These are phyloP conservation scores for Spathaspora girioi DNA, from an alignment of 805 yeast genomes.

Conservation along the genomic window DNA sequence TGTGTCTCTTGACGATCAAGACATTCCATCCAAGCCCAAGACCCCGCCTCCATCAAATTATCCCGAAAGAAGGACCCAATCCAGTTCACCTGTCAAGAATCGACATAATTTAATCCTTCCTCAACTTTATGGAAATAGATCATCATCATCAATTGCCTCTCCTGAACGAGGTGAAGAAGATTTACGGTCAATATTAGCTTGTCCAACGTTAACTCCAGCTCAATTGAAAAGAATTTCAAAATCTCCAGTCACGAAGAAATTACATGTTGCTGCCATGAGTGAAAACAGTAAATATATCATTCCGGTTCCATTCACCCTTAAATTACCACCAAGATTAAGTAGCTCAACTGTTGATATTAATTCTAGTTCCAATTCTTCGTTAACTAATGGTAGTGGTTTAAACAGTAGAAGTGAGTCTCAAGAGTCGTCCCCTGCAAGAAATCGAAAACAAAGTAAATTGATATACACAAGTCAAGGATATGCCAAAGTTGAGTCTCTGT, in stretches of 20 bases:
- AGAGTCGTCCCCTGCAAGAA: neutral
- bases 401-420: slow-evolving; percentile 8
- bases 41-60: neutral
- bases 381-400: slow-evolving; percentile 7
- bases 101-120: slow-evolving; percentile 6
- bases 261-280: slow-evolving; percentile 24
- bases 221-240: slow-evolving; percentile 26
- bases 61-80: slow-evolving; percentile 25
- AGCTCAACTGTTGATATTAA: slow-evolving; percentile 25
- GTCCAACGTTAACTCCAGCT: slow-evolving; percentile 13
- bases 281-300: slow-evolving; percentile 27
- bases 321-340: slow-evolving; percentile 39
- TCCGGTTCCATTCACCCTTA: slow-evolving; percentile 41
- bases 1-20: neutral
- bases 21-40: neutral
- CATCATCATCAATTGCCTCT: slow-evolving; percentile 2
- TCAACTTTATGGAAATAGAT: neutral
- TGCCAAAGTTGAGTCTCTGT: slow-evolving; percentile 29
- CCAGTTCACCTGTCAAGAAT: slow-evolving; percentile 32
- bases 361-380: slow-evolving; percentile 4
- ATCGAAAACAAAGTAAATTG: slow-evolving; percentile 14
- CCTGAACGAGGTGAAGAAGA: slow-evolving; percentile 19
- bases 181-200: slow-evolving; percentile 21
- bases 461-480: slow-evolving; percentile 35
- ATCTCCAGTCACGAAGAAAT: slow-evolving; percentile 32